These are phyloP conservation scores for Apiospora koreana DNA, from an alignment of 2,329 filamentous ascomycete species.

Conservation along the genomic window DNA sequence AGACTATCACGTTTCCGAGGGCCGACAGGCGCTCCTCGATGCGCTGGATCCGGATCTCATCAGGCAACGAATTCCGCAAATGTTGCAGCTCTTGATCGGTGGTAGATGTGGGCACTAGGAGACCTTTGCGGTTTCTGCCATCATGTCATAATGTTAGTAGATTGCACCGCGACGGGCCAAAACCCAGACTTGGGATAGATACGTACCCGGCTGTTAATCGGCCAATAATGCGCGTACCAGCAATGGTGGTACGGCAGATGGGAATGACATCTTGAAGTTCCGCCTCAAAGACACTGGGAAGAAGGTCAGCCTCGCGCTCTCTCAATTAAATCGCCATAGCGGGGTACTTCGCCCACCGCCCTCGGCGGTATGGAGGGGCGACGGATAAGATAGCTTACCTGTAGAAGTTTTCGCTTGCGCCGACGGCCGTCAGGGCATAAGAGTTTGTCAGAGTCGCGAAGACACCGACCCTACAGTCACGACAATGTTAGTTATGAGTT, in stretches of 20 bases:
- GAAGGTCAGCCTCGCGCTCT: constrained; percentile 9
- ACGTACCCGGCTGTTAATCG: constrained; percentile 86
- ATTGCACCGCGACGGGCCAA: background rate
- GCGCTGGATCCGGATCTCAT: constrained; percentile 89
- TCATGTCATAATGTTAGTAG: background rate
- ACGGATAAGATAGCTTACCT: constrained; percentile 50
- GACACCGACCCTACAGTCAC: constrained; percentile 76
- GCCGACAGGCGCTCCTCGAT: constrained; percentile 97
- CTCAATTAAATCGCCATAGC: background rate
- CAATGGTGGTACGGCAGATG: constrained; percentile 95
- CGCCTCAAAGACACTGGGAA: constrained; percentile 85
- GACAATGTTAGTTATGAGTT: constrained; percentile 1
- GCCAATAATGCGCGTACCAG: constrained; percentile 93
- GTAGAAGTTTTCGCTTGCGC: constrained; percentile 99
- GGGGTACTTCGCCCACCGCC: background rate
- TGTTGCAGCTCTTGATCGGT: constrained; percentile 99
- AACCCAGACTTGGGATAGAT: background rate
- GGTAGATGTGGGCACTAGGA: constrained; percentile 92
- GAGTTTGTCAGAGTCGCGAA: constrained; percentile 97
- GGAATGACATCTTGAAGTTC: constrained; percentile 97
- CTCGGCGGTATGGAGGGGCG: background rate
- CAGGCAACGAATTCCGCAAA: constrained; percentile 90
- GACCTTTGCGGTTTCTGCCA: constrained; percentile 85
- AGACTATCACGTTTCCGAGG: constrained; percentile 94
- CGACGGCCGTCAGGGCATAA: constrained; percentile 91